Base-by-base conservation (phyloP, 2,329 filamentous ascomycete genomes). In the Penicillium palitans region DNA sequence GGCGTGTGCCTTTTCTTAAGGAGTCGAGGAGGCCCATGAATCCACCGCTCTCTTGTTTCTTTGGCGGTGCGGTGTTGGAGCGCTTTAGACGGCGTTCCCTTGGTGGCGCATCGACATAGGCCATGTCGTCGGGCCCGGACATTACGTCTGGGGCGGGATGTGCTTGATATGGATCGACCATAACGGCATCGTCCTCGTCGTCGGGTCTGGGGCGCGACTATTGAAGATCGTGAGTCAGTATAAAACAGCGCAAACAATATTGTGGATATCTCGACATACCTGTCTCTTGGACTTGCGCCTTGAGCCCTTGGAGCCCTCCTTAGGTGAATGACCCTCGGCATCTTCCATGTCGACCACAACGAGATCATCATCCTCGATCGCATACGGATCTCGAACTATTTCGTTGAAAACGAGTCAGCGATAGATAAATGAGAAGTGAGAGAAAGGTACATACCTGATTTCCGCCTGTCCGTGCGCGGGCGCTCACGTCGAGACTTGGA, bases 21-120 rank as follows among this genome's bases (percentile, higher is more conserved):
- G 75, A 76, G 9, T 85, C 85, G 63, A 92, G 86, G 6, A 91
- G 78, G n/a, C 83, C 82, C 76, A 85, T 83, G 17, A 87, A 73
- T 24, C 84, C 82, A 56, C 79, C 76, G 55, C 66, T 65, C 56
- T 81, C 81, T 52, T 85, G 74, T 68, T 87, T 89, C 70, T 84
- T 87, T 3, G 86, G 80, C 54, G 78, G 80, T 53, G 78, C 83
- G 4, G 87, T 88, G 63, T 82, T 84, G 39, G 85, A 83, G 48
- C 87, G 83, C 68, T 83, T 86, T 47, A 87, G 67, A 37, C 83
- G 79, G 52, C 82, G 78, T 63, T 83, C 80, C 61, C 76, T 69
- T 10, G 69, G 76, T 50, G 79, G 77, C 51, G 78, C 74, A 64
- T 83, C 80, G 50, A 82, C 79, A 62, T 83, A 83, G 21, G 79